A percentile compares a stretch with the other conserved stretches of the same genome.
Conservation (phyloP, 208 protist genomes). For the Trypanosoma congolense region DNA sequence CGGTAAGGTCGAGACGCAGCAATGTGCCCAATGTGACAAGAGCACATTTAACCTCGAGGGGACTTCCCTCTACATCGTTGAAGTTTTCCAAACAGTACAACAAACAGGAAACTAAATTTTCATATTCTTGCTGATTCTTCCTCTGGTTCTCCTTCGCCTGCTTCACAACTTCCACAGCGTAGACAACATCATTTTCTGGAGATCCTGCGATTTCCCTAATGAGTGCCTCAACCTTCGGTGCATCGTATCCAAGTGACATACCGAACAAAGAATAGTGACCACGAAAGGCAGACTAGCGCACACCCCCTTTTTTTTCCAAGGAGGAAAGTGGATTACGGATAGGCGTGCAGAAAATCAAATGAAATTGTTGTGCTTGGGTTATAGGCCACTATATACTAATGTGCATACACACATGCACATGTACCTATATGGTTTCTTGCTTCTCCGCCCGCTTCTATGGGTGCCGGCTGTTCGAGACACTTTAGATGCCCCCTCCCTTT, state of each 20-base stretch:
- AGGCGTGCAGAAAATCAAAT: background rate
- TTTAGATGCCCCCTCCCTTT: no score
- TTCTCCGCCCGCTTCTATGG: no score
- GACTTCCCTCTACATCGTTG: conserved; percentile 49
- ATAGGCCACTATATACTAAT: background rate
- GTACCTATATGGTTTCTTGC: background rate
- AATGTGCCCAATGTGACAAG: conserved; percentile 77
- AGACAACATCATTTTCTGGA: conserved; percentile 33
- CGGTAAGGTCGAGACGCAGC: conserved; percentile 61
- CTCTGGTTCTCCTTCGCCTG: conserved; percentile 63
- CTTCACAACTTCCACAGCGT: conserved; percentile 59
- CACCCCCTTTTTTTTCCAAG: no score
- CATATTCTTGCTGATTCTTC: conserved; percentile 70
- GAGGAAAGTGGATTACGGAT: no score
- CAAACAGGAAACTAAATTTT: conserved; percentile 55
- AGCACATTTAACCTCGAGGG: conserved; percentile 59
- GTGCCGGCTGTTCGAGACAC: no score
- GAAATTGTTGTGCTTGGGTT: background rate
- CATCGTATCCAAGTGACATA: conserved; percentile 18
- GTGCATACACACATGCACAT: background rate
- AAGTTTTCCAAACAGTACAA: conserved; percentile 71
- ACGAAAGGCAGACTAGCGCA: no score
- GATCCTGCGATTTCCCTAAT: conserved; percentile 37
- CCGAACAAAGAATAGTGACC: background rate
- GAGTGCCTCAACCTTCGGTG: conserved; percentile 29